Evolutionary conservation across 176 grass and related monocot genomes (phyloP).

Genomic region (Triticum dicoccoides): DNA sequence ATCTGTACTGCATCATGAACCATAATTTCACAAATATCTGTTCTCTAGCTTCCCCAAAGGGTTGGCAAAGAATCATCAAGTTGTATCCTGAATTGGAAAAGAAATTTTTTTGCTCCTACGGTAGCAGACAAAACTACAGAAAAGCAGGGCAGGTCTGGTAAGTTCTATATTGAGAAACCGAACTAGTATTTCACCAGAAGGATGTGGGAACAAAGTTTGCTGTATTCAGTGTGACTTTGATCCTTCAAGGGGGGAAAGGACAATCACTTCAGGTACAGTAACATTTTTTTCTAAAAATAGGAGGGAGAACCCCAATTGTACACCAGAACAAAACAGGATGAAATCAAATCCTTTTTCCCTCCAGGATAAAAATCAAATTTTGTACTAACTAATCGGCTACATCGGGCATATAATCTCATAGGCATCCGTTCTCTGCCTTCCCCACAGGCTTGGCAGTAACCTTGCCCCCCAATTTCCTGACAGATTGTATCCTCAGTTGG

Average conservation of each 20-base stretch:
- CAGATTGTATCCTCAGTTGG: background rate
- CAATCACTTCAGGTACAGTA: constrained; percentile 3
- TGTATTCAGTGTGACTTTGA: background rate
- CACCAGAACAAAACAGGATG: background rate
- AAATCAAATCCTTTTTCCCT: too few species aligned
- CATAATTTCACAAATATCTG: background rate
- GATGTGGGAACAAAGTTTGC: background rate
- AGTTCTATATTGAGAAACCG: background rate
- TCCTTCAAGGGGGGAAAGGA: background rate
- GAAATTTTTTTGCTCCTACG: constrained; percentile 5
- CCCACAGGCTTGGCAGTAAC: background rate
- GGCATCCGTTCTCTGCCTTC: background rate
- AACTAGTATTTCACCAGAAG: background rate
- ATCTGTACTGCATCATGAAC: too few species aligned
- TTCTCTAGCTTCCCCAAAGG: background rate
- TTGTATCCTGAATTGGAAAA: background rate
- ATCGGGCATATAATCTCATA: background rate
- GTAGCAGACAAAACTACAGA: background rate
- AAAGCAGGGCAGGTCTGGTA: background rate
- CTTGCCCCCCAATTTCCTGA: background rate
- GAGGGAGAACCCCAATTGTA: background rate
- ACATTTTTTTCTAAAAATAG: background rate
- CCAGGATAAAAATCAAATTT: background rate
- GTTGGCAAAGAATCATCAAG: background rate
- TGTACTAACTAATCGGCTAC: background rate